Base-by-base conservation (phyloP, 306 rosid species). In the Cucurbita ficifolia region DNA sequence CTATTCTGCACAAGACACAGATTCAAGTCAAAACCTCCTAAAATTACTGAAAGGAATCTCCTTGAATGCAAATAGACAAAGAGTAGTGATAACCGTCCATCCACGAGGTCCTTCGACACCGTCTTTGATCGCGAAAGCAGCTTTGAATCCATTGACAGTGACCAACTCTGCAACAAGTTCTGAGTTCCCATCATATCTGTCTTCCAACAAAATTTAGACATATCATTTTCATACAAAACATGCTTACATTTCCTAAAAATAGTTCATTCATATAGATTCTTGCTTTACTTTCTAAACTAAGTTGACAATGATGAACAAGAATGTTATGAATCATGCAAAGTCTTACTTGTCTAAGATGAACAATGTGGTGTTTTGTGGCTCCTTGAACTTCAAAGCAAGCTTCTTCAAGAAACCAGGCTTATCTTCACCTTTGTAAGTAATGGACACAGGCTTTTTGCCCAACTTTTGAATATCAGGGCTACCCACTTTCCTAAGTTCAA, bases 31-130 rank as follows among this genome's bases (percentile, higher is more conserved):
- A 63, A 57, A 33, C 33, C 13, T 46, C 14, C 51, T 10, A 10
- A 46, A 46, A 46, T 11, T 11, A 46, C 16, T 46, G 51, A 46
- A 46, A 7, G 14, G 10, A 46, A 46, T 46, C 51, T 46, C 51
- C 4, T 46, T 46, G 51, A 46, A 46, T 46, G 14, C 14, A 46
- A 58, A 76, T 49, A 43, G 58, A 46, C 16, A 46, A 46, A 46
- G 16, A 46, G 22, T 69, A 79, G 81, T 78, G 74, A 22, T 78
- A 75, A 95, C 99, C 96, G 45, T 73, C 99, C 99, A 95, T 85
- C 99, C 99, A 36, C 95, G 86, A 7, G 96, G 92, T 78, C 99
- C 99, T 87, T 89, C 99, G 2, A 86, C 97, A 10, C 99, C 99
- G 72, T 95, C 99, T 81, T 89, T 95, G 29, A 95, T 89, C 21